These are phyloP conservation scores for Moesziomyces globuligerus DNA, from an alignment of 1,284 basidiomycete species.

Conservation along the genomic window DNA sequence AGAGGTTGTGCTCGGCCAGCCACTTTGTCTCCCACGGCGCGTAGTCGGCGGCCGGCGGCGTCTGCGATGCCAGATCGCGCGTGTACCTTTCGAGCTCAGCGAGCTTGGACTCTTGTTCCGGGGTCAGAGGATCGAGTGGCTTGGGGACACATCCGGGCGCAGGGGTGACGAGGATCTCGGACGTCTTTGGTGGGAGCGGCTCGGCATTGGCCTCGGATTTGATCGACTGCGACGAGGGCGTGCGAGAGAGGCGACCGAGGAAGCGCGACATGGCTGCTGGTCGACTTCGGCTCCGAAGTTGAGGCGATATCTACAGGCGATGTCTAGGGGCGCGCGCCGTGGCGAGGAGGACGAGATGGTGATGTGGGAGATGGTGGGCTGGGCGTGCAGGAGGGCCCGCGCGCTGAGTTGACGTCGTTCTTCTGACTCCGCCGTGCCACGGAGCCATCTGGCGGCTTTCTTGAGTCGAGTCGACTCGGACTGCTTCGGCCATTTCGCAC, in stretches of 20 bases:
- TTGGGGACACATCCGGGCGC: slow-evolving; percentile 26
- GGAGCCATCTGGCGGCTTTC: too few relatives aligned
- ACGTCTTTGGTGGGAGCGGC: slow-evolving; percentile 37
- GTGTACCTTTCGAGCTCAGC: slow-evolving; percentile 29
- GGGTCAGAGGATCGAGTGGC: slow-evolving; percentile 15
- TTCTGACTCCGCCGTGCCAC: too few relatives aligned
- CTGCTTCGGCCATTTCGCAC: too few relatives aligned
- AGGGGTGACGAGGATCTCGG: slow-evolving; percentile 27
- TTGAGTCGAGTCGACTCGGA: too few relatives aligned
- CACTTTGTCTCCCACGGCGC: slow-evolving; percentile 51
- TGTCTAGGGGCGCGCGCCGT: too few relatives aligned
- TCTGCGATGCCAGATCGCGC: slow-evolving; percentile 6
- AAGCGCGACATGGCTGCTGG: slow-evolving; percentile 42
- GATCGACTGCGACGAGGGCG: slow-evolving; percentile 35
- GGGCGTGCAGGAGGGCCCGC: too few relatives aligned
- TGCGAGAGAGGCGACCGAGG: slow-evolving; percentile 31
- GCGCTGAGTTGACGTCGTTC: too few relatives aligned
- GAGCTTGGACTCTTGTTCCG: slow-evolving; percentile 34
- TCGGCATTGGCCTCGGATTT: slow-evolving; percentile 14
- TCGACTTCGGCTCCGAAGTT: too few relatives aligned
- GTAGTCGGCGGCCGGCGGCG: slow-evolving; percentile 42
- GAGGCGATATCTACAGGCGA: too few relatives aligned
- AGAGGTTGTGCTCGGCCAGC: slow-evolving; percentile 49
- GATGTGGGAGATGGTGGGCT: too few relatives aligned
- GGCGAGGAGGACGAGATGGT: too few relatives aligned